Conservation (phyloP, 345 rosid genomes). For the Salix brachista region DNA sequence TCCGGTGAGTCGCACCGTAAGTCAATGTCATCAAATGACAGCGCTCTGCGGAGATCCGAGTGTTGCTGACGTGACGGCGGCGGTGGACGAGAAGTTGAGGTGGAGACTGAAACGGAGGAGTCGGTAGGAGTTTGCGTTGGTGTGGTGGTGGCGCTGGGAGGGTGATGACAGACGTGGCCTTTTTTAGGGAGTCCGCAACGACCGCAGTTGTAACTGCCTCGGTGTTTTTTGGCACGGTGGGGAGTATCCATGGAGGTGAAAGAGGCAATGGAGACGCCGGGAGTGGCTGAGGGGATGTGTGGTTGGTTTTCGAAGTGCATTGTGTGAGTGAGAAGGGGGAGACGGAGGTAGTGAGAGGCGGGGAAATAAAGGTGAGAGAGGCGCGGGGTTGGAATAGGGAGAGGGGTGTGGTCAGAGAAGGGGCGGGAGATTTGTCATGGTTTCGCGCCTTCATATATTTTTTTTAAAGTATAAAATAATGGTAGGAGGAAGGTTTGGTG, state of each 20-base stretch:
- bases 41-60: constrained; percentile 71
- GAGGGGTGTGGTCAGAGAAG: constrained; percentile 29
- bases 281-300: constrained; percentile 50
- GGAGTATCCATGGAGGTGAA: constrained; percentile 31
- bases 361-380: constrained; percentile 6
- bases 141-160: constrained; percentile 23
- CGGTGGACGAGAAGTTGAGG: constrained; percentile 30
- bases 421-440: constrained; percentile 58
- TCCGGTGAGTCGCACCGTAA: constrained; percentile 41
- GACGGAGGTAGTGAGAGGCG: neutral
- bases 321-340: constrained; percentile 4
- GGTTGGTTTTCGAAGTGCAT: constrained; percentile 42
- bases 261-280: constrained; percentile 40
- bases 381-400: neutral
- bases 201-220: constrained; percentile 93
- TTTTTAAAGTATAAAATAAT: constrained; percentile 10
- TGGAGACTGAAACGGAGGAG: constrained; percentile 10
- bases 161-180: constrained; percentile 65
- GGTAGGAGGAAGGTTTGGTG: constrained; percentile 21
- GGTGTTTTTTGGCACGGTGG: constrained; percentile 37
- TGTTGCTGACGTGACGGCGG: constrained; percentile 45
- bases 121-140: constrained; percentile 26
- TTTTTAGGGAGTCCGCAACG: constrained; percentile 97
- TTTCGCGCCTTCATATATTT: constrained; percentile 62
- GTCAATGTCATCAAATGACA: constrained; percentile 76